Evolutionary conservation across 176 grass and related monocot genomes (phyloP).

Genomic region (Aechmea fasciata): DNA sequence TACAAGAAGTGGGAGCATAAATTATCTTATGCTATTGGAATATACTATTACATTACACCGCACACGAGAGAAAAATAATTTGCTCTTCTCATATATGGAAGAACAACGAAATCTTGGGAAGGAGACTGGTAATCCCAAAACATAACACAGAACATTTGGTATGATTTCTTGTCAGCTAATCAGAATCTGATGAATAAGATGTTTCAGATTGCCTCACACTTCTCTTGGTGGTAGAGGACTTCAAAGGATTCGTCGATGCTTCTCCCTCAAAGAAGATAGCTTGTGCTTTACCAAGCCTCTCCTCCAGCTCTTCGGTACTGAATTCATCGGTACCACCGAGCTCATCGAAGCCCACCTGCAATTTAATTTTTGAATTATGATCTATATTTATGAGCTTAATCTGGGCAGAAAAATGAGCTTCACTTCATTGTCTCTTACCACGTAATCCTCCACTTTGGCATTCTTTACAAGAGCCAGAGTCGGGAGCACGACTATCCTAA

Average conservation of each 20-base stretch:
- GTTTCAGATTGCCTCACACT: conserved; percentile 58
- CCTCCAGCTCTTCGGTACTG: conserved; percentile 72
- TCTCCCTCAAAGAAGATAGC: conserved; percentile 75
- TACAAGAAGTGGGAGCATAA: not conserved
- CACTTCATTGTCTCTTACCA: conserved; percentile 38
- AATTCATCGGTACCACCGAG: conserved; percentile 91
- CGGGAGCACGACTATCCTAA: conserved; percentile 70
- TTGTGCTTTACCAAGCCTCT: conserved; percentile 60
- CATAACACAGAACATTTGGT: not conserved
- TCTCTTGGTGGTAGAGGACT: conserved; percentile 30
- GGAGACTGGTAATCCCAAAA: conserved; percentile 3
- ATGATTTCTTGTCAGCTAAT: conserved; percentile 24
- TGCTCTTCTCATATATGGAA: not conserved
- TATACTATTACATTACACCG: not conserved
- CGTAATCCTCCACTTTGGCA: conserved; percentile 83
- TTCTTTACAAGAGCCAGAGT: conserved; percentile 90
- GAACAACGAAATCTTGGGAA: not conserved
- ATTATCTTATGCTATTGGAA: not conserved
- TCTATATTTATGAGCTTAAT: not conserved
- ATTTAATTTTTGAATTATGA: conserved; percentile 1
- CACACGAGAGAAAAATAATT: not conserved
- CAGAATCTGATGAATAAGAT: conserved; percentile 66
- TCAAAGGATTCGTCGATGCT: conserved; percentile 35
- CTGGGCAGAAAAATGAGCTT: not conserved
- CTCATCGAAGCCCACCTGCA: conserved; percentile 84